Evolutionary conservation across 192 early-diverging fungal genomes (phyloP).

Genomic region (Phlyctochytrium planicorne): DNA sequence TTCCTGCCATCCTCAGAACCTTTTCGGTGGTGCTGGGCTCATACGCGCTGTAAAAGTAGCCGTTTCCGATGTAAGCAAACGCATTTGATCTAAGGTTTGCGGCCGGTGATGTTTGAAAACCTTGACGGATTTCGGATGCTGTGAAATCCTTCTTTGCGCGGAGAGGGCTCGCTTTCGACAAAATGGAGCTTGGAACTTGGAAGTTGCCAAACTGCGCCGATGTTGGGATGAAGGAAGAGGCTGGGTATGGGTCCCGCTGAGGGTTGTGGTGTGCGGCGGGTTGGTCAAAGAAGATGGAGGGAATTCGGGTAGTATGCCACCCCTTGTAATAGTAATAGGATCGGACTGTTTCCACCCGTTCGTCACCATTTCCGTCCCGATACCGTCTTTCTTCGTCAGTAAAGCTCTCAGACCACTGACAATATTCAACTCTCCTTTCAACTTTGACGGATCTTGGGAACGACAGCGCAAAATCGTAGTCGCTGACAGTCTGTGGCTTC

Average conservation of each 20-base stretch:
- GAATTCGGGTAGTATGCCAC: conserved; percentile 22
- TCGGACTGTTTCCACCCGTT: conserved; percentile 12
- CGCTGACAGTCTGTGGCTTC: conserved; percentile 5
- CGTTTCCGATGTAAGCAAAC: conserved; percentile 28
- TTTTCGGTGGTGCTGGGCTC: conserved; percentile 3
- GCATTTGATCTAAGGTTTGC: not conserved
- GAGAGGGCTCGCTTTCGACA: conserved; percentile 6
- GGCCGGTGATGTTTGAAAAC: not conserved
- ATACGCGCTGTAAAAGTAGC: conserved; percentile 29
- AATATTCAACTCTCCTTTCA: conserved; percentile 19
- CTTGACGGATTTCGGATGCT: not conserved
- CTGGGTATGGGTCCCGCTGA: conserved; percentile 29
- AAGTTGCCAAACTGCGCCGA: conserved; percentile 14
- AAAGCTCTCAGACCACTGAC: conserved; percentile 32
- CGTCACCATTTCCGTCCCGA: conserved; percentile 22
- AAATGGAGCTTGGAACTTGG: not conserved
- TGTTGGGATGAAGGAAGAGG: not conserved
- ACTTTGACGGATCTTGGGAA: conserved; percentile 18
- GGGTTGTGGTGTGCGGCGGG: conserved; percentile 41
- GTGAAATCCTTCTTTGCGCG: not conserved
- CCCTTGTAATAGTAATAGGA: conserved; percentile 35
- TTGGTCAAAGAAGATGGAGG: conserved; percentile 34
- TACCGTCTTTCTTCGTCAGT: conserved; percentile 3
- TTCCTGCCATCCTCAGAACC: conserved; percentile 20
- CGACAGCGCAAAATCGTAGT: conserved; percentile 11